Evolutionary conservation across 2,329 filamentous ascomycete genomes (phyloP), one percentile per base, ranked within the genome.

Genomic region (Teratosphaeria epicoccoides): DNA sequence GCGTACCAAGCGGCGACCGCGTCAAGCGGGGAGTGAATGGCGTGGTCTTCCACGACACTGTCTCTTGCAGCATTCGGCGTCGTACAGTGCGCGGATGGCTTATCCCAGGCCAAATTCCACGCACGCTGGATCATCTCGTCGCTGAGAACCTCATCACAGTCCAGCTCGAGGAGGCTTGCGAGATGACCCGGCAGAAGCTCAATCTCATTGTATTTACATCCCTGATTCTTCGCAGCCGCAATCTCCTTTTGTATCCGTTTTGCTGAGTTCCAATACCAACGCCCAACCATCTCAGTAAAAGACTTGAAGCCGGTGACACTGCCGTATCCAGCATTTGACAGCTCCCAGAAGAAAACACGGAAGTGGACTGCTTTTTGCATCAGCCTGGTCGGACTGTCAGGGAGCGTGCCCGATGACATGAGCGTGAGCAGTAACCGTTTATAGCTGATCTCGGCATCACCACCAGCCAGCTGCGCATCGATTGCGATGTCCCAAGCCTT

Each of bases 291-390:
- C 26, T 83, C 80, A 24, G 87, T 88, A 54, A 90, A 70, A 17
- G 81, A 73, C 58, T 90, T 84, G 53, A 85, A 80, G 47, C 81
- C 70, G 23, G 75, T 77, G 58, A 82, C 80, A n/a, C 76, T 74
- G 56, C 83, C 78, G 47, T 86, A 78, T 6, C 80, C 81, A 25
- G 79, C 76, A 57, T 83, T 80, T 33, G 84, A 82, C 45, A 81
- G 74, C 59, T 88, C 84, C 87, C 88, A 95, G 37, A 95, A 76
- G 28, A 96, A 77, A 44, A 96, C 81, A n/a, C 89, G 86, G 54
- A 94, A 85, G 64, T 97, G 91, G 33, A 97, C 74, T 1, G 91
- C 87, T 68, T 95, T 94, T 52, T 95, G 79, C 87, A 96, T 95
- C 50, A 95, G 77, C 43, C 88, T 80, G 46, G 80, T 77, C 1